A percentile compares a stretch with the other conserved stretches of the same genome.
Evolutionary conservation across 2,329 filamentous ascomycete genomes (phyloP).

Genomic region (Metarhizium guizhouense): DNA sequence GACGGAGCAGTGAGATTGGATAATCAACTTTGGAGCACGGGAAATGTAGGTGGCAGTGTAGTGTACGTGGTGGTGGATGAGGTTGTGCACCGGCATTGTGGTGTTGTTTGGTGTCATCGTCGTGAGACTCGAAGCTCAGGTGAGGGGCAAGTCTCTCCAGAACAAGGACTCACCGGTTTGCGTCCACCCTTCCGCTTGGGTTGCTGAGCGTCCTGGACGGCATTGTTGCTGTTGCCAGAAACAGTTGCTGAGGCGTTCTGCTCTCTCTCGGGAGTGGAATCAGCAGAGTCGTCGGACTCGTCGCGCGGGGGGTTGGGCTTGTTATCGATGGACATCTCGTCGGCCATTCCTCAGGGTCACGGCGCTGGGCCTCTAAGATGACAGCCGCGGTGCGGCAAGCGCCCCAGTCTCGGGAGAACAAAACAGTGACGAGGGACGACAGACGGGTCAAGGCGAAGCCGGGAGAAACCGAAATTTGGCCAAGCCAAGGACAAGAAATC

Average conservation of each 20-base stretch:
- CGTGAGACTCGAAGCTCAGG: neutral
- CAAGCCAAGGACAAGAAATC: neutral
- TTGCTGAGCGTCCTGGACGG: constrained; percentile 45
- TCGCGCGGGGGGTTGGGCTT: constrained; percentile 36
- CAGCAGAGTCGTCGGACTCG: constrained; percentile 52
- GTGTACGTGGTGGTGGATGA: neutral
- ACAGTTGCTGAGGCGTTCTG: constrained; percentile 24
- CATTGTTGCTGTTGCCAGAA: constrained; percentile 16
- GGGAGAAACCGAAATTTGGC: neutral
- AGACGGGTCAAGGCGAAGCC: neutral
- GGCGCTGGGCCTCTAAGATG: constrained; percentile 24
- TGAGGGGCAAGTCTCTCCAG: constrained; percentile 1
- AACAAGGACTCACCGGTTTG: constrained; percentile 70
- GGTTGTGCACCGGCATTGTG: neutral
- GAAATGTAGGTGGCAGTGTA: neutral
- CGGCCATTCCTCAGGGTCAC: constrained; percentile 47
- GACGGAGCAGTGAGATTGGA: no score
- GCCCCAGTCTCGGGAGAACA: constrained; percentile 22
- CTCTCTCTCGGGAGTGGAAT: constrained; percentile 52
- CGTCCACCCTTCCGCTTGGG: constrained; percentile 96
- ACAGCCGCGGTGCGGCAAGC: constrained; percentile 28
- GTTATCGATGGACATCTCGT: constrained; percentile 56
- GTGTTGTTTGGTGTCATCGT: neutral
- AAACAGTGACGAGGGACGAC: constrained; percentile 19
- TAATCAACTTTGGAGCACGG: neutral